Conservation (phyloP, 2,329 filamentous ascomycete genomes). For the Talaromyces sp. region DNA sequence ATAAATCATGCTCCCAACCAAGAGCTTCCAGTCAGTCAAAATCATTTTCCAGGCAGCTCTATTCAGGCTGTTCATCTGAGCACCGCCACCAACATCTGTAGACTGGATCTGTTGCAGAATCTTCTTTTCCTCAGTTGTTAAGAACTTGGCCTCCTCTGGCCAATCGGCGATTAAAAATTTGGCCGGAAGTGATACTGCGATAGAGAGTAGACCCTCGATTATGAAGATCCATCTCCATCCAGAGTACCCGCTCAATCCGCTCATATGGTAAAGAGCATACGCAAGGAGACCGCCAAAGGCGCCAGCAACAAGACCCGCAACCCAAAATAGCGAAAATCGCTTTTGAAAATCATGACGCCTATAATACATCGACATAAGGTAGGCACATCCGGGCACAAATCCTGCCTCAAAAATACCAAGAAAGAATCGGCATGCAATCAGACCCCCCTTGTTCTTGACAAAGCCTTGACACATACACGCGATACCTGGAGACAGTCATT, state of each 20-base stretch:
- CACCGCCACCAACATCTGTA: slow-evolving; percentile 25
- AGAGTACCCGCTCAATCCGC: slow-evolving; percentile 27
- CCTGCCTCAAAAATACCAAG: slow-evolving; percentile 35
- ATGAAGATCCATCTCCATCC: slow-evolving; percentile 39
- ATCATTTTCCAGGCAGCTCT: slow-evolving; percentile 27
- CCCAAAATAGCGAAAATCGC: slow-evolving; percentile 46
- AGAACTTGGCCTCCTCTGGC: slow-evolving; percentile 33
- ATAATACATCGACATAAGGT: slow-evolving; percentile 36
- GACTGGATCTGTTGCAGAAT: slow-evolving; percentile 25
- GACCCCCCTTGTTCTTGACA: slow-evolving; percentile 27
- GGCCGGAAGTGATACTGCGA: slow-evolving; percentile 22
- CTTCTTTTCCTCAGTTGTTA: slow-evolving; percentile 26
- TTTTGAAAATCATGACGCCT: slow-evolving; percentile 33
- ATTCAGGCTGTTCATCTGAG: slow-evolving; percentile 31
- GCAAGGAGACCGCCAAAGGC: slow-evolving; percentile 43
- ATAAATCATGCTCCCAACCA: slow-evolving; percentile 32
- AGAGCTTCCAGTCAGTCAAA: slow-evolving; percentile 35
- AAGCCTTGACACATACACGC: slow-evolving; percentile 31
- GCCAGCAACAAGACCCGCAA: slow-evolving; percentile 48
- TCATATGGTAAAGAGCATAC: slow-evolving; percentile 34
- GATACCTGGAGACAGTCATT: background rate
- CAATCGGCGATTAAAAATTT: slow-evolving; percentile 27
- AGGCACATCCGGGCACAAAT: slow-evolving; percentile 37
- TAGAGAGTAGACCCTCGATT: slow-evolving; percentile 26
- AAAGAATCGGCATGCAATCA: slow-evolving; percentile 32